Conservation (phyloP, 1,284 basidiomycete species). For the Dichomitus squalens region DNA sequence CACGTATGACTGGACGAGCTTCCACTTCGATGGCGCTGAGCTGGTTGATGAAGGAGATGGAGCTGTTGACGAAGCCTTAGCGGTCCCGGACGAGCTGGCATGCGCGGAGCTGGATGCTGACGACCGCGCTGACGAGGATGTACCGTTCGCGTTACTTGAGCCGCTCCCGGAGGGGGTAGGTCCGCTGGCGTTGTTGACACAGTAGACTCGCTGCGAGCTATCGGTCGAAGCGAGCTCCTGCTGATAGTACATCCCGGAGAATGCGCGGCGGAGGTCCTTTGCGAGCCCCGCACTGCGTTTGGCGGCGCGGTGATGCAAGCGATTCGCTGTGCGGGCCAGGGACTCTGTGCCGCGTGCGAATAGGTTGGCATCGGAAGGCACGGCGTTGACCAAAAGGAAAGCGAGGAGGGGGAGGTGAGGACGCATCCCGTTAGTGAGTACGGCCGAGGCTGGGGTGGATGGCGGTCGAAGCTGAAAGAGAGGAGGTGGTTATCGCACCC, state of each 20-base stretch:
- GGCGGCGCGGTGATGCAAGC: constrained; percentile 45
- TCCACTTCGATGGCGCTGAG: constrained; percentile 32
- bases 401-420: constrained; percentile 27
- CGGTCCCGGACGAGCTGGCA: constrained; percentile 23
- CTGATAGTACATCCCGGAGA: constrained; percentile 44
- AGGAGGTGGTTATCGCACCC: constrained; percentile 1
- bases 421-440: constrained; percentile 23
- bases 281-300: constrained; percentile 61
- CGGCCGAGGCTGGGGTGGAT: background rate
- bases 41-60: constrained; percentile 13
- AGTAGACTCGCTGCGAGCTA: constrained; percentile 29
- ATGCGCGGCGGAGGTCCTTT: constrained; percentile 65
- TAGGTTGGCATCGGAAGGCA: constrained; percentile 39
- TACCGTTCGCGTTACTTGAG: constrained; percentile 20
- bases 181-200: constrained; percentile 26
- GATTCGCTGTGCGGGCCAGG: constrained; percentile 29
- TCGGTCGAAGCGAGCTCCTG: constrained; percentile 19
- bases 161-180: constrained; percentile 8
- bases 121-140: too few relatives aligned
- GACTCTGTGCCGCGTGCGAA: constrained; percentile 43
- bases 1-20: constrained; percentile 31
- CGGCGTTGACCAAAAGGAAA: constrained; percentile 33
- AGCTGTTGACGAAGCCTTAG: constrained; percentile 22
- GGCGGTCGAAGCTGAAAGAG: constrained; percentile 1
- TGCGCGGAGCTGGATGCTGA: constrained; percentile 17